phyloP scores from a whole-genome alignment of 768 basidiomycete species.

The Infundibulicybe gibba region DNA sequence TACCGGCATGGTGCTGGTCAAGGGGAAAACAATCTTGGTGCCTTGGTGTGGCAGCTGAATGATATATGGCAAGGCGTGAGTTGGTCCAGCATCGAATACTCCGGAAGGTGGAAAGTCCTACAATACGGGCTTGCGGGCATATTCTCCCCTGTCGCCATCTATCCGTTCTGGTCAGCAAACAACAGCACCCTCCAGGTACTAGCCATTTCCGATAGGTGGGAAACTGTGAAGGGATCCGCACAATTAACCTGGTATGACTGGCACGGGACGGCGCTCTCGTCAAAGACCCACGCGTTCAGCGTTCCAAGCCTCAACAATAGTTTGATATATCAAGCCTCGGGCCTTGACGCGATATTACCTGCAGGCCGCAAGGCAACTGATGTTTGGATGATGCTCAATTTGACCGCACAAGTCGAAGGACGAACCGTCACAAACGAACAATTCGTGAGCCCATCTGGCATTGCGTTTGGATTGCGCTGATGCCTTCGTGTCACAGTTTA shows the following conservation, averaged over 20 bases:
- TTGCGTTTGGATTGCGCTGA: conserved; percentile 1
- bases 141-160: conserved; percentile 45
- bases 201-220: conserved; percentile 51
- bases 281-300: conserved; percentile 33
- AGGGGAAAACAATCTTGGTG: conserved; percentile 56
- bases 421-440: conserved; percentile 45
- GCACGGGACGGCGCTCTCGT: conserved; percentile 35
- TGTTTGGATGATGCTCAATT: conserved; percentile 49
- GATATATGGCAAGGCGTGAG: conserved; percentile 60
- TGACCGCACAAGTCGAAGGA: conserved; percentile 39
- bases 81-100: conserved; percentile 55
- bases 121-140: conserved; percentile 44
- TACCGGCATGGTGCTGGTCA: conserved; percentile 58
- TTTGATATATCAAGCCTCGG: conserved; percentile 33
- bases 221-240: conserved; percentile 38
- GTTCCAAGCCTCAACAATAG: conserved; percentile 50
- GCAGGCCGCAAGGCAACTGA: conserved; percentile 32
- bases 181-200: conserved; percentile 45
- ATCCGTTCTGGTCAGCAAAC: conserved; percentile 52
- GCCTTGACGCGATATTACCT: conserved; percentile 44
- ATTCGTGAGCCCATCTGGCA: conserved; percentile 32
- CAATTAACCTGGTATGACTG: conserved; percentile 60
- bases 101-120: conserved; percentile 57
- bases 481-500: conserved; percentile 33
- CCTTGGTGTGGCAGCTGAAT: conserved; percentile 57